A percentile compares a stretch with the other conserved stretches of the same genome.
These are phyloP conservation scores for Penicillium longicatenatum DNA, from an alignment of 495 filamentous ascomycete species.

Conservation along the genomic window DNA sequence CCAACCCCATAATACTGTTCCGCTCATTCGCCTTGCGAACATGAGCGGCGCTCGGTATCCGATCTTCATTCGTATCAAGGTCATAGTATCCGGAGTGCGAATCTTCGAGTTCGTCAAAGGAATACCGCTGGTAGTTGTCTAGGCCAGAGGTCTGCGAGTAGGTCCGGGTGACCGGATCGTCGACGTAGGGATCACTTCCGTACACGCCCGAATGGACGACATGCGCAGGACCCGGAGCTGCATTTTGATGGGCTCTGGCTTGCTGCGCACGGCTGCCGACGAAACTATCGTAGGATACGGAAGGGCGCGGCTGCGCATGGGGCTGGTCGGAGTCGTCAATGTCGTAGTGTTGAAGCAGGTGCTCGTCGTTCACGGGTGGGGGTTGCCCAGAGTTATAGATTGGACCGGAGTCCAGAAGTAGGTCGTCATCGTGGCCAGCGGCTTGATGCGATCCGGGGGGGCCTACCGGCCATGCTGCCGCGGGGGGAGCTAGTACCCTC, in stretches of 20 bases:
- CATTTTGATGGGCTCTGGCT: conserved; percentile 35
- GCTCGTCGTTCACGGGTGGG: conserved; percentile 75
- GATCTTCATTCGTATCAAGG: conserved; percentile 55
- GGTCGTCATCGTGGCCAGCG: conserved; percentile 64
- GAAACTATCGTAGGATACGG: conserved; percentile 93
- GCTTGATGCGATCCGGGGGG: conserved; percentile 59
- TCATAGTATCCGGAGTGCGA: conserved; percentile 68
- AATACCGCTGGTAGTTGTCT: conserved; percentile 87
- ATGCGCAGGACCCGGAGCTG: conserved; percentile 27
- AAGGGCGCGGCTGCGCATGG: conserved; percentile 64
- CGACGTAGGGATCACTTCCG: conserved; percentile 50
- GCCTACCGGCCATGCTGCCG: conserved; percentile 63
- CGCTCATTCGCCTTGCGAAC: conserved; percentile 67
- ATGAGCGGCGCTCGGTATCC: conserved; percentile 52
- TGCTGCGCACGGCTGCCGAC: conserved; percentile 65
- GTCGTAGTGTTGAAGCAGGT: conserved; percentile 69
- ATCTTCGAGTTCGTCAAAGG: conserved; percentile 80
- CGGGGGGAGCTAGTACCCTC: conserved; percentile 45
- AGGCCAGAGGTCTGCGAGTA: conserved; percentile 87
- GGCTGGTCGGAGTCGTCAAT: conserved; percentile 63
- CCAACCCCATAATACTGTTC: conserved; percentile 83
- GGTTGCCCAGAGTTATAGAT: conserved; percentile 71
- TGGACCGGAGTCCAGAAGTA: conserved; percentile 69
- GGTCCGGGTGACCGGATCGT: conserved; percentile 42
- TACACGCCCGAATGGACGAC: conserved; percentile 33